Evolutionary conservation across 2,329 filamentous ascomycete species (phyloP), one percentile per base, ranked within the genome.

Genomic region (Xylariaceae sp.): DNA sequence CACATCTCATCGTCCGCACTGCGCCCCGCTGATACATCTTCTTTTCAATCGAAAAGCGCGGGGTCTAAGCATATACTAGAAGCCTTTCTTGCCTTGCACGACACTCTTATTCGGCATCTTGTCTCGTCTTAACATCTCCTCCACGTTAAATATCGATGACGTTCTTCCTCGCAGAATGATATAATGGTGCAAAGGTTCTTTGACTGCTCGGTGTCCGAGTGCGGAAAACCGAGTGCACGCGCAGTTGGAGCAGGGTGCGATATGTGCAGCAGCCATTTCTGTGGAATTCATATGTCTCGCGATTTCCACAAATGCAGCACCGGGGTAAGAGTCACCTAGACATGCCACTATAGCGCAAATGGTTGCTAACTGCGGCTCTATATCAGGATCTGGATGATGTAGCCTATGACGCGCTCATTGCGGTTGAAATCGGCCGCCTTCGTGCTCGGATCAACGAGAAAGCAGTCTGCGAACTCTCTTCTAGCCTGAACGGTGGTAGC

Each of bases 401-500:
- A 14, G 34, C 54, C 19, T 57, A 52, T 19, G 11, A 29, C 11
- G 37, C 28, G 47, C 53, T 53, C n/a, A 46, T 60, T 3, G 31
- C 31, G 21, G 45, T 9, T 9, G 56, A 62, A 46, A 60, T 57
- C 16, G 31, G 28, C 28, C 39, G 45, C 16, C 53, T 63, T 21
- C 44, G 52, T 11, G 52, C 52, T 43, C 47, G 23, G 43, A 61
- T 61, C 52, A 57, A 61, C 45, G 58, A 51, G 12, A 36, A 45
- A 16, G 61, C 58, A 28, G 55, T 57, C 23, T 63, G 58, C 45
- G 49, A 52, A 14, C 53, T 59, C 17, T 58, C 58, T 26, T 59
- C 61, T n/a, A 61, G 52, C 33, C 31, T 62, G 26, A 60, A 60
- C 19, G 23, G 16, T 33, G 53, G 54, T 4, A 58, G 39, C 24